These are phyloP conservation scores for Hypericum androsaemum DNA, from an alignment of 345 rosid genomes.

Conservation along the genomic window DNA sequence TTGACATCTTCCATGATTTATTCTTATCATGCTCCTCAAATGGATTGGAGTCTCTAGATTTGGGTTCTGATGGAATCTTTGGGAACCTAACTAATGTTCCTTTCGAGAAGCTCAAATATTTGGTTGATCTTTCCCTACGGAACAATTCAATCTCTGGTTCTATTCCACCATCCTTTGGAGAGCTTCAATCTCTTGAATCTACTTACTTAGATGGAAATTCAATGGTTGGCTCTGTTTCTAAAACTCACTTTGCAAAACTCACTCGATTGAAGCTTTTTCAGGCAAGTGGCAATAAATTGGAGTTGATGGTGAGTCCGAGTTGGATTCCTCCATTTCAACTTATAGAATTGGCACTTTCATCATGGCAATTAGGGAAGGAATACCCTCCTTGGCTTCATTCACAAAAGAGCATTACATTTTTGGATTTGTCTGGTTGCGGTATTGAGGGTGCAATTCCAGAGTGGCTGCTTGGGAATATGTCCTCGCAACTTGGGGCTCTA, in stretches of 20 bases:
- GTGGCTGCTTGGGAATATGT: slow-evolving; percentile 19
- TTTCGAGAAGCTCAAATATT: neutral
- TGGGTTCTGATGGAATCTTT: no score
- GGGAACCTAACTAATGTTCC: neutral
- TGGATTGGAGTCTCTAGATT: no score
- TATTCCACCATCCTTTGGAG: no score
- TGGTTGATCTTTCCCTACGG: neutral
- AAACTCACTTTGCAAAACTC: neutral
- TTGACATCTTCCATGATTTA: no score
- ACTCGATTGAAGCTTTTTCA: neutral
- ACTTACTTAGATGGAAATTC: neutral
- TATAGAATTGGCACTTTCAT: neutral
- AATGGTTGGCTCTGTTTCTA: neutral
- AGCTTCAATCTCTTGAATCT: neutral
- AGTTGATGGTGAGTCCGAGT: neutral
- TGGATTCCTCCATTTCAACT: slow-evolving; percentile 1
- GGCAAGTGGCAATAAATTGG: neutral
- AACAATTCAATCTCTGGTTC: neutral
- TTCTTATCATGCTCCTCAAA: no score
- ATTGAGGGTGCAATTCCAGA: slow-evolving; percentile 15
- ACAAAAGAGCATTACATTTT: slow-evolving; percentile 12
- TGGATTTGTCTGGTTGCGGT: slow-evolving; percentile 15
- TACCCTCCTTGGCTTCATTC: slow-evolving; percentile 19
- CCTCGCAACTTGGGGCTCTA: neutral
- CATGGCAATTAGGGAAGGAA: slow-evolving; percentile 18